Conservation (phyloP, 2,329 filamentous ascomycete species). For the Diaporthe sp. region DNA sequence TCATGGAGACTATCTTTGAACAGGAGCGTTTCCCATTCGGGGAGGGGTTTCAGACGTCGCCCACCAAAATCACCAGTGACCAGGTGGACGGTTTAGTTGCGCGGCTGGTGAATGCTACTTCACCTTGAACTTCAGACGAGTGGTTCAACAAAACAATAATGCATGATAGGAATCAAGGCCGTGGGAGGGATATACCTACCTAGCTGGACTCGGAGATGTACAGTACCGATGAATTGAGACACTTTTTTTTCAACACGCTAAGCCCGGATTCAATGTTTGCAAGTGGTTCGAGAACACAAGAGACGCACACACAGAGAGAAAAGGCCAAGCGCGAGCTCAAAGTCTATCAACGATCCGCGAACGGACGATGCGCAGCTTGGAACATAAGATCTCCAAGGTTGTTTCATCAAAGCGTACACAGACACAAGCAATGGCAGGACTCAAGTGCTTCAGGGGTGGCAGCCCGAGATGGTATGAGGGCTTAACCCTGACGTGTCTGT, state of each 20-base stretch:
- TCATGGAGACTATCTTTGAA: constrained; percentile 12
- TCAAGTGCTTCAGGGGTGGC: background rate
- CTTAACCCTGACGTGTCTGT: background rate
- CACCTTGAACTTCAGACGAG: background rate
- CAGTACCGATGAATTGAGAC: background rate
- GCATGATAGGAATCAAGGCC: background rate
- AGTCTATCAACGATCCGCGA: background rate
- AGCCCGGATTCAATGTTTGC: background rate
- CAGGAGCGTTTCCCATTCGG: constrained; percentile 19
- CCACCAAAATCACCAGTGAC: constrained; percentile 5
- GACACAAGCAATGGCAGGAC: background rate
- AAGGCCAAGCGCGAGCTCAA: background rate
- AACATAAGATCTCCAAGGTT: background rate
- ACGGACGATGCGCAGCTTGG: background rate
- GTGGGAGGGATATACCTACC: background rate
- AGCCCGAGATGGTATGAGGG: background rate
- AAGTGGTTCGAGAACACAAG: background rate
- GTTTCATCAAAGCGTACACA: background rate
- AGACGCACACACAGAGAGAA: background rate
- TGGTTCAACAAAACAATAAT: background rate
- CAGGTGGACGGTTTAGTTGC: background rate
- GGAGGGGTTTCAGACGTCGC: constrained; percentile 20
- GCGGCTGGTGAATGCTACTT: constrained; percentile 13
- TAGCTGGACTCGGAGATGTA: background rate
- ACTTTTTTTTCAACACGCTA: background rate